Percentiles rank a stretch among this genome's conserved stretches.
Conservation (phyloP, 1,284 basidiomycete species). For the Malassezia sympodialis region DNA sequence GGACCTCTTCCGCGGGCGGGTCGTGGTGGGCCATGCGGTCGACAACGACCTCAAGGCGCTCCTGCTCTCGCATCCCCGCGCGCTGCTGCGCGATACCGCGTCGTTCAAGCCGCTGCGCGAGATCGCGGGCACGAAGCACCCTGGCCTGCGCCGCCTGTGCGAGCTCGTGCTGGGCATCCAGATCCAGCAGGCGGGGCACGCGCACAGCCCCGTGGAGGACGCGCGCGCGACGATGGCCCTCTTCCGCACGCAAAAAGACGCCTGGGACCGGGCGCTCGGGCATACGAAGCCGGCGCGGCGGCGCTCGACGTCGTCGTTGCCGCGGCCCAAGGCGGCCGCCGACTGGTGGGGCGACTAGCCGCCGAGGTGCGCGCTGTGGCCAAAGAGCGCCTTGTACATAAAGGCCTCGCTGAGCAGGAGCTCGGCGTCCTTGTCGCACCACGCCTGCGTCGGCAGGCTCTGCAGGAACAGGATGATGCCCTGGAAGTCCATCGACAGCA, state of each 20-base stretch:
- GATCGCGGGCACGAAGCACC: constrained; percentile 56
- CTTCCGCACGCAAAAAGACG: constrained; percentile 72
- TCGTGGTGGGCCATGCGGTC: constrained; percentile 87
- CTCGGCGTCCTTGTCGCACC: constrained; percentile 91
- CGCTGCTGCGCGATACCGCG: constrained; percentile 74
- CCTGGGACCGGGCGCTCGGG: constrained; percentile 59
- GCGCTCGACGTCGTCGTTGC: not conserved
- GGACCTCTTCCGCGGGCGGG: constrained; percentile 64
- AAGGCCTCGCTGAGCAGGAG: constrained; percentile 91
- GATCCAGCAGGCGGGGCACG: constrained; percentile 58
- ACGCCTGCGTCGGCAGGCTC: constrained; percentile 82
- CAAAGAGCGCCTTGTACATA: constrained; percentile 53
- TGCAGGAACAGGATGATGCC: constrained; percentile 99
- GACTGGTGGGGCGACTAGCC: constrained; percentile 17
- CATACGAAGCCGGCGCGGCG: not conserved
- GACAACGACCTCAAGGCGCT: constrained; percentile 83
- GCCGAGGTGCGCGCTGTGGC: constrained; percentile 40
- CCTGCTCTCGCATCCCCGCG: constrained; percentile 75
- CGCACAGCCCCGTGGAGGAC: constrained; percentile 56
- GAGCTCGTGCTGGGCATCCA: constrained; percentile 68
- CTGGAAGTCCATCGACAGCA: constrained; percentile 50
- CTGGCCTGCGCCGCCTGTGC: constrained; percentile 70
- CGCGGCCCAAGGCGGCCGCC: constrained; percentile 2
- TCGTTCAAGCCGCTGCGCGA: constrained; percentile 52
- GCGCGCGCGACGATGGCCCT: constrained; percentile 92